Conservation (phyloP, 192 early-diverging fungal species). For the Coemansia sp. region DNA sequence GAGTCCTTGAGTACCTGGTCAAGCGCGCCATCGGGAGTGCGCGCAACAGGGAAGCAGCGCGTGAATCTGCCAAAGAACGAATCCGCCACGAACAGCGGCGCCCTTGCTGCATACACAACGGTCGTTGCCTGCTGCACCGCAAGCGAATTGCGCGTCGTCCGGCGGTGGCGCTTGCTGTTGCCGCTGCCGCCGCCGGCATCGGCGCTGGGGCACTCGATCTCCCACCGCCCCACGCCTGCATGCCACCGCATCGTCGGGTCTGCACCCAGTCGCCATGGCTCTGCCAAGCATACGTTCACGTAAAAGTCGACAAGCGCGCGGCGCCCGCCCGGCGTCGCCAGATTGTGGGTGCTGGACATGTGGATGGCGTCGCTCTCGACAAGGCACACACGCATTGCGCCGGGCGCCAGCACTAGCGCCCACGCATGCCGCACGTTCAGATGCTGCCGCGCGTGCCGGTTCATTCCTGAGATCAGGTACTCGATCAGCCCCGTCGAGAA, state of each 20-base stretch:
- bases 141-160: conserved; percentile 4
- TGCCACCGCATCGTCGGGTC: conserved; percentile 47
- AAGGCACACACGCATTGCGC: conserved; percentile 32
- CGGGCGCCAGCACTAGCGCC: conserved; percentile 27
- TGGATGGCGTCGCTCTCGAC: conserved; percentile 50
- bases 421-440: conserved; percentile 35
- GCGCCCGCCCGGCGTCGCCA: conserved; percentile 13
- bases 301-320: conserved; percentile 9
- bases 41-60: conserved; percentile 34
- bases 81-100: conserved; percentile 37
- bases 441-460: conserved; percentile 24
- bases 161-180: background rate
- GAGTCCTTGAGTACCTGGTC: conserved; percentile 47
- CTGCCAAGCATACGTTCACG: conserved; percentile 12
- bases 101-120: conserved; percentile 22
- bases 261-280: conserved; percentile 38
- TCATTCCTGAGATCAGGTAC: conserved; percentile 35
- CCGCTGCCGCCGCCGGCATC: background rate
- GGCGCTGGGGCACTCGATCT: conserved; percentile 28
- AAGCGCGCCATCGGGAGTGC: conserved; percentile 5
- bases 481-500: conserved; percentile 43
- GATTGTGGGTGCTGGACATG: conserved; percentile 9
- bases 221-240: conserved; percentile 31
- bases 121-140: conserved; percentile 14
- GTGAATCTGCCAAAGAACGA: conserved; percentile 48